phyloP scores from a whole-genome alignment of 1,139 yeast species.

The Geotrichum restrictum region DNA sequence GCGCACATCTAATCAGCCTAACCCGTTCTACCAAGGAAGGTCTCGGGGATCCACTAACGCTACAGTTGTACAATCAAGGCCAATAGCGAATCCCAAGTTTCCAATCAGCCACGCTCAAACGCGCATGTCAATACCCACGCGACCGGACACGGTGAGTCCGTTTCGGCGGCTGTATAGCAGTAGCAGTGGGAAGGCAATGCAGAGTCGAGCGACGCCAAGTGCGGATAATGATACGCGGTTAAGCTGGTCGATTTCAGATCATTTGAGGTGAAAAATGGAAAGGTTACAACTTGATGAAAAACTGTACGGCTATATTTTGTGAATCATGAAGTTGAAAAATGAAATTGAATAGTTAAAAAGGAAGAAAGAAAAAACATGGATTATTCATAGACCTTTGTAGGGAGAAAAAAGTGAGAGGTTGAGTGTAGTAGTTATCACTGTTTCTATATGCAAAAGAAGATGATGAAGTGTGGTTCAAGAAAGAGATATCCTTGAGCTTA shows the following conservation, averaged over 20 bases:
- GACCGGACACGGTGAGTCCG: slow-evolving; percentile 17
- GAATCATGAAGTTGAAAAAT: neutral
- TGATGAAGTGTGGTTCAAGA: too few species aligned
- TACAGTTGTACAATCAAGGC: neutral
- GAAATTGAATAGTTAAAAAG: too few species aligned
- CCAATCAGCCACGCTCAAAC: slow-evolving; percentile 4
- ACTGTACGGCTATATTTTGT: neutral
- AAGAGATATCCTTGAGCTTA: too few species aligned
- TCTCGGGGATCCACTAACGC: neutral
- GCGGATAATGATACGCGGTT: neutral
- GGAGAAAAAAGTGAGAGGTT: too few species aligned
- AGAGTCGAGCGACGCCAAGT: neutral
- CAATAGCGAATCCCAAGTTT: slow-evolving; percentile 3
- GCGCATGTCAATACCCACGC: slow-evolving; percentile 9
- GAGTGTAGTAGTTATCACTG: too few species aligned
- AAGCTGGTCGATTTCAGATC: neutral
- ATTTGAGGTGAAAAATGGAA: neutral
- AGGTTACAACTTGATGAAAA: neutral
- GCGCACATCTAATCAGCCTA: neutral
- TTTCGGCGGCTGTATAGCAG: slow-evolving; percentile 19
- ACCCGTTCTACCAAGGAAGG: neutral
- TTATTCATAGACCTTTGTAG: too few species aligned
- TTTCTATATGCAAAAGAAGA: too few species aligned
- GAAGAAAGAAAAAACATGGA: neutral
- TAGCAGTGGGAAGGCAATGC: slow-evolving; percentile 1